Evolutionary conservation across 139 green algal species (phyloP), one percentile per base, ranked within the genome.

Genomic region (Yamagishiella unicocca): DNA sequence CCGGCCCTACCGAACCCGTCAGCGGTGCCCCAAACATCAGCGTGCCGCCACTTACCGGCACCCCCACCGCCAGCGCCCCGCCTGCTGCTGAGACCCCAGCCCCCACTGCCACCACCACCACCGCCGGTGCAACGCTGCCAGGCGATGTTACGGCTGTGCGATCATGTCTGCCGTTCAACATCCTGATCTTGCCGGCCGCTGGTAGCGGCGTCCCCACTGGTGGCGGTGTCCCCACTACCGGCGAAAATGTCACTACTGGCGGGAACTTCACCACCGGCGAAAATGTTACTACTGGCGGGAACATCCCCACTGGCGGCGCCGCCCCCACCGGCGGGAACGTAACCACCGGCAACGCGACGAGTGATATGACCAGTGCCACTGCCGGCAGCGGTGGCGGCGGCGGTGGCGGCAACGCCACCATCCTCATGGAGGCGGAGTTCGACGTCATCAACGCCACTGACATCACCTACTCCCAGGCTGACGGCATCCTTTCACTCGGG

Each of bases 161-260:
- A 21, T 86, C 80, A 31, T 86, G 80, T 31, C 80, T 86, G 64
- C 80, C 80, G 2, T 86, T 54, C 66, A 86, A 66, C n/a, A 67
- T 86, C 43, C 80, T 86, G 2, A 50, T 86, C 45, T 37, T 75
- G 31, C 80, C 80, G 6, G 55, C 37, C 24, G 24, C 55, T 46
- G 55, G 29, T 37, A 35, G 62, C 10, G 33, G 21, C 25, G 21
- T 27, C 62, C 29, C 29, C n/a, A n/a, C 31, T 31, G 35, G 31
- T 24, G 74, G 46, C 53, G 53, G 17, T 21, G 31, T 4, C 42
- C 9, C 17, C 27, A 40, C 7, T 45, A 37, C 55, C 38, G 37
- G 50, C 8, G 54, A 55, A 22, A 80, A 61, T 19, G 31, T 7
- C n/a, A 43, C 64, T 12, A n/a, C n/a, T n/a, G n/a, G 29, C 62